phyloP scores from a whole-genome alignment of 2,329 filamentous ascomycete species.

The Cordyceps farinosa region DNA sequence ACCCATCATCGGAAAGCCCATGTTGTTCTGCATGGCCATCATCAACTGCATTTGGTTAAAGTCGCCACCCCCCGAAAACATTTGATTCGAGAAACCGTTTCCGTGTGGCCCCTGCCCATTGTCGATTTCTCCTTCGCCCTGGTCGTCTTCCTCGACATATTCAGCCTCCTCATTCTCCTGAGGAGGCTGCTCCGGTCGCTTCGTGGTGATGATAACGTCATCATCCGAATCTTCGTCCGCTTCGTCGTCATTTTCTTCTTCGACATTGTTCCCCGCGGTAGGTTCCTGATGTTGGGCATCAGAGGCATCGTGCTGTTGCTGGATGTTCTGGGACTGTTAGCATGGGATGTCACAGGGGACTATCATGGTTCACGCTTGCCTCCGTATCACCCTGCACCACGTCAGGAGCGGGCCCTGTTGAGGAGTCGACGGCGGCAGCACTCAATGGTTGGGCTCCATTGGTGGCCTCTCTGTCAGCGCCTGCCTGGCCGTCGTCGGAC shows the following conservation, averaged over 20 bases:
- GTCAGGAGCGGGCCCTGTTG: slow-evolving; percentile 8
- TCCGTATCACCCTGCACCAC: slow-evolving; percentile 15
- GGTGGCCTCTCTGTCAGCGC: neutral
- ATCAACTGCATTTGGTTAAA: slow-evolving; percentile 78
- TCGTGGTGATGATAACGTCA: slow-evolving; percentile 21
- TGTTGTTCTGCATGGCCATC: slow-evolving; percentile 72
- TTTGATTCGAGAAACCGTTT: slow-evolving; percentile 50
- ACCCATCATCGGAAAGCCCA: slow-evolving; percentile 84
- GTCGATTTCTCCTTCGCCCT: slow-evolving; percentile 30
- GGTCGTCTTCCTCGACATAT: slow-evolving; percentile 26
- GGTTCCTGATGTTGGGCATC: slow-evolving; percentile 7
- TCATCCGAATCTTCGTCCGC: slow-evolving; percentile 20
- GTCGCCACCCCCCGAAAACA: slow-evolving; percentile 59
- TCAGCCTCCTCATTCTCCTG: slow-evolving; percentile 25
- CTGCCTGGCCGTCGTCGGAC: neutral
- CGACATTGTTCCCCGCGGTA: slow-evolving; percentile 17
- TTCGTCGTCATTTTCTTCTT: slow-evolving; percentile 19
- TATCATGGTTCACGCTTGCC: slow-evolving; percentile 2
- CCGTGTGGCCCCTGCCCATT: slow-evolving; percentile 30
- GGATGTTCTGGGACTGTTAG: neutral
- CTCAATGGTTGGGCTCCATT: neutral
- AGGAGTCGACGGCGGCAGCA: slow-evolving; percentile 1
- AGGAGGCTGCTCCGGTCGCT: slow-evolving; percentile 21
- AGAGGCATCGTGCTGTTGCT: slow-evolving; percentile 14
- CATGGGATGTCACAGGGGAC: neutral